Evolutionary conservation across 805 yeast genomes (phyloP).

Genomic region (Ogataea nitratoaversa): DNA sequence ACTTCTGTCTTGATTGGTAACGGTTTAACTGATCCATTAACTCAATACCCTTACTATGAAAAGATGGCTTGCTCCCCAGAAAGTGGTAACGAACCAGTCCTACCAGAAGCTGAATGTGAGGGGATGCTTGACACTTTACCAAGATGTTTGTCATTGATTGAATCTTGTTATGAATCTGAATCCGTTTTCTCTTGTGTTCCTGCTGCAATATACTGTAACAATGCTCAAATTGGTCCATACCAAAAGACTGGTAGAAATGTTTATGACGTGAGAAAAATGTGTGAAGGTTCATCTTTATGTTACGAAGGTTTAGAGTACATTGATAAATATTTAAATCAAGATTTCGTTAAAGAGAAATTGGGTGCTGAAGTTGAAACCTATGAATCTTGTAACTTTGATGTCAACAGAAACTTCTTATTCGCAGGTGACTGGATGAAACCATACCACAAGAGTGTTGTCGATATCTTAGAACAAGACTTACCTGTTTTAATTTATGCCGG

Average conservation of each 20-base stretch:
- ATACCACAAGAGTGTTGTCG: conserved; percentile 52
- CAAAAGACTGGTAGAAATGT: conserved; percentile 58
- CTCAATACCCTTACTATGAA: conserved; percentile 73
- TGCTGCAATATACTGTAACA: conserved; percentile 59
- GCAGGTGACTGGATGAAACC: conserved; percentile 68
- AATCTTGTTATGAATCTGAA: conserved; percentile 59
- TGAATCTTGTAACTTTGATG: conserved; percentile 48
- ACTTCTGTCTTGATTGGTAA: conserved; percentile 86
- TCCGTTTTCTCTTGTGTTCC: conserved; percentile 59
- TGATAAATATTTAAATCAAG: conserved; percentile 49
- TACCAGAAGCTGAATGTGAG: conserved; percentile 65
- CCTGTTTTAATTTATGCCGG: conserved; percentile 93
- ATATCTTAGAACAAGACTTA: conserved; percentile 58
- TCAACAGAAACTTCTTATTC: conserved; percentile 45
- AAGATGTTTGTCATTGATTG: conserved; percentile 58
- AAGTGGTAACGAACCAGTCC: conserved; percentile 67
- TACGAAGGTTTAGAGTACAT: conserved; percentile 47
- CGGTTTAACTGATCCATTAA: conserved; percentile 82
- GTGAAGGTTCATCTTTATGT: conserved; percentile 51
- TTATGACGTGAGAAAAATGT: conserved; percentile 56
- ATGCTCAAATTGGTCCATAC: conserved; percentile 55
- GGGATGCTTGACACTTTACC: conserved; percentile 58
- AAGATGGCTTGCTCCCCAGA: conserved; percentile 96
- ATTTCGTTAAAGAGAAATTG: conserved; percentile 47
- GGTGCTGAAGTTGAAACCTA: conserved; percentile 53